Evolutionary conservation across 2,329 filamentous ascomycete species (phyloP).

Genomic region (Aureobasidium leucospermi): DNA sequence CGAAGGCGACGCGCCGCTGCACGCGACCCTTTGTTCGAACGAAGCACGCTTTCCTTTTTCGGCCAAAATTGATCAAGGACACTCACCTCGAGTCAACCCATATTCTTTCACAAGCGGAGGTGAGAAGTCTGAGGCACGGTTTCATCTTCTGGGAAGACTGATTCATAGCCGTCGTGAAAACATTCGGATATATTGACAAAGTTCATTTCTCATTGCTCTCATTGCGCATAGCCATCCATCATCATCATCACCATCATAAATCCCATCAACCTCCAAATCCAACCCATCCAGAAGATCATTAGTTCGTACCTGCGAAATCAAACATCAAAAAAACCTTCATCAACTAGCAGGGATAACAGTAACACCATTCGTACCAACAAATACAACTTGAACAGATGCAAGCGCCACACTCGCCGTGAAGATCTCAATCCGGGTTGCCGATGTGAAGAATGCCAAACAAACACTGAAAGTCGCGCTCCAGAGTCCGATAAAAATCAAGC

Average conservation of each 20-base stretch:
- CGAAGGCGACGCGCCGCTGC: neutral
- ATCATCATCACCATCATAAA: neutral
- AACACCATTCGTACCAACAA: conserved; percentile 19
- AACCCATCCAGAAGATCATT: neutral
- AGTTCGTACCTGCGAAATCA: neutral
- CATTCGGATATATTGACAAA: no score
- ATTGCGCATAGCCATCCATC: neutral
- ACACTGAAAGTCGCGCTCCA: conserved; percentile 20
- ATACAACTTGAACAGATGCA: conserved; percentile 23
- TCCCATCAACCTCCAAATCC: neutral
- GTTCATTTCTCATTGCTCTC: no score
- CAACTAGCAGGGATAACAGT: neutral
- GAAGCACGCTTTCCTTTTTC: neutral
- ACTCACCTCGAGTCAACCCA: neutral
- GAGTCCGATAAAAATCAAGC: conserved; percentile 20
- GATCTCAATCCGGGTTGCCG: conserved; percentile 21
- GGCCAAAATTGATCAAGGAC: neutral
- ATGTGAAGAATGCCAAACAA: conserved; percentile 19
- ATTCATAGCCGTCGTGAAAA: no score
- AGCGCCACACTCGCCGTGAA: conserved; percentile 21
- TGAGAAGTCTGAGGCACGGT: no score
- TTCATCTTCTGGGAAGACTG: no score
- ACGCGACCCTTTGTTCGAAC: neutral
- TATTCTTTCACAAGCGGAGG: no score
- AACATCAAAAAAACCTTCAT: neutral